These are phyloP conservation scores for Platismatia glauca DNA, from an alignment of 495 filamentous ascomycete species.

Conservation along the genomic window DNA sequence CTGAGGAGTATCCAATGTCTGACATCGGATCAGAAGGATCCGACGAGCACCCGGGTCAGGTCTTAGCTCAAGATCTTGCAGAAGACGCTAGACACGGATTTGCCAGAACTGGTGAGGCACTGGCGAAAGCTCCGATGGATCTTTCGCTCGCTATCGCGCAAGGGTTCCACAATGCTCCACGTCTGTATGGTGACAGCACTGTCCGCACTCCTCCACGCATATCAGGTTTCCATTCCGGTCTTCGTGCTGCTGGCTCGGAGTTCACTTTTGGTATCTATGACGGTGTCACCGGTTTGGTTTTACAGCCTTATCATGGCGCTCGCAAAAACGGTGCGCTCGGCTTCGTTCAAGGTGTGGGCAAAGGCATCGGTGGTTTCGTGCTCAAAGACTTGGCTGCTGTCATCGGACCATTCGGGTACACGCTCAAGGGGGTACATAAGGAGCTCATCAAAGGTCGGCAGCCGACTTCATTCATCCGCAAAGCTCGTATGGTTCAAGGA, in stretches of 20 bases:
- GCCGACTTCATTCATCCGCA: conserved; percentile 39
- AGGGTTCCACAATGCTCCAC: conserved; percentile 76
- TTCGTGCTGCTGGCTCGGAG: conserved; percentile 56
- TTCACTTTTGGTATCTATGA: conserved; percentile 65
- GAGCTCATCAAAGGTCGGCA: conserved; percentile 36
- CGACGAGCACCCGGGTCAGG: conserved; percentile 25
- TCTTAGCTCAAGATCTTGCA: conserved; percentile 32
- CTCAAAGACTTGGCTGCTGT: conserved; percentile 60
- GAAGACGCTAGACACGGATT: conserved; percentile 41
- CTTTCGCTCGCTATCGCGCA: conserved; percentile 65
- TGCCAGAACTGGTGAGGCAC: conserved; percentile 36
- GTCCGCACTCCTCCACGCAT: conserved; percentile 47
- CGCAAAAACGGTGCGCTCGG: conserved; percentile 52
- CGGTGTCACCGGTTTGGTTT: conserved; percentile 60
- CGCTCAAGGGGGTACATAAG: conserved; percentile 52
- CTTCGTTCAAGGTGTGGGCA: conserved; percentile 57
- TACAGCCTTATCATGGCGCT: conserved; percentile 55
- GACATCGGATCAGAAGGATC: conserved; percentile 18
- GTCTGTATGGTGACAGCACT: conserved; percentile 55
- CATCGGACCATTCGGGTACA: conserved; percentile 54
- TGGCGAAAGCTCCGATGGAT: conserved; percentile 47
- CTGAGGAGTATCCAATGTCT: conserved; percentile 12
- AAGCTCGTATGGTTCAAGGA: conserved; percentile 40
- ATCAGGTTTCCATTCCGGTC: conserved; percentile 58
- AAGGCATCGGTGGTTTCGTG: conserved; percentile 64